phyloP scores from a whole-genome alignment of 495 filamentous ascomycete genomes.

The Penicillium fimorum region DNA sequence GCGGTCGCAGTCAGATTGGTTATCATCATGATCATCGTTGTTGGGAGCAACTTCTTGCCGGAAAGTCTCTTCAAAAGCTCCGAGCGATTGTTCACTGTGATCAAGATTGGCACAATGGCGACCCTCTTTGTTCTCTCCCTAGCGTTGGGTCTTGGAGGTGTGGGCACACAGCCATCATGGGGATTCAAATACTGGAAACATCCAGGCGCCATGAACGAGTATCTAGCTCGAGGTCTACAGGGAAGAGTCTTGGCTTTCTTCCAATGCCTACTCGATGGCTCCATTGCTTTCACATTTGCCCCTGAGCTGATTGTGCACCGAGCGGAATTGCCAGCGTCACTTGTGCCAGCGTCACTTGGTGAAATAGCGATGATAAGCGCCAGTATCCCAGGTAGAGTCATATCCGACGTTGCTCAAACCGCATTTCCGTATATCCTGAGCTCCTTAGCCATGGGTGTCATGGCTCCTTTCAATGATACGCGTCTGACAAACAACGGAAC shows the following conservation, averaged over 20 bases:
- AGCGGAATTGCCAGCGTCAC: slow-evolving; percentile 46
- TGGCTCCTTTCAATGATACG: slow-evolving; percentile 56
- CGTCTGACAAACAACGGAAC: slow-evolving; percentile 48
- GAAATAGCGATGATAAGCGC: slow-evolving; percentile 8
- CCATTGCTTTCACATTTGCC: slow-evolving; percentile 54
- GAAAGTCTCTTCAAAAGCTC: slow-evolving; percentile 77
- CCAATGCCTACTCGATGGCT: slow-evolving; percentile 57
- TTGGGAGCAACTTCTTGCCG: slow-evolving; percentile 74
- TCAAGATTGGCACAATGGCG: slow-evolving; percentile 78
- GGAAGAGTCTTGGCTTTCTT: slow-evolving; percentile 71
- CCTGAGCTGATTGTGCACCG: slow-evolving; percentile 55
- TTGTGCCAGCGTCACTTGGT: slow-evolving; percentile 34
- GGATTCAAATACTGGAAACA: slow-evolving; percentile 75
- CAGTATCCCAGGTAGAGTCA: slow-evolving; percentile 23
- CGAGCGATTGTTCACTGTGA: slow-evolving; percentile 71
- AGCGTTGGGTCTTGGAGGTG: slow-evolving; percentile 67
- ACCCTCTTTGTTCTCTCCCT: slow-evolving; percentile 67
- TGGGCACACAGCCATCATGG: slow-evolving; percentile 60
- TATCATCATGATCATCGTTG: slow-evolving; percentile 65
- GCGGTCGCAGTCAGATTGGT: slow-evolving; percentile 68
- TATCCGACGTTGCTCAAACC: slow-evolving; percentile 31
- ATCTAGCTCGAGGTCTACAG: slow-evolving; percentile 56
- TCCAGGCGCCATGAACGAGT: slow-evolving; percentile 68
- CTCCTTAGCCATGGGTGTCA: slow-evolving; percentile 54
- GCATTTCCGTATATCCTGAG: slow-evolving; percentile 61